Evolutionary conservation across 23 red algal species (phyloP).

Genomic region (Cyanidiococcus yangmingshanensis): DNA sequence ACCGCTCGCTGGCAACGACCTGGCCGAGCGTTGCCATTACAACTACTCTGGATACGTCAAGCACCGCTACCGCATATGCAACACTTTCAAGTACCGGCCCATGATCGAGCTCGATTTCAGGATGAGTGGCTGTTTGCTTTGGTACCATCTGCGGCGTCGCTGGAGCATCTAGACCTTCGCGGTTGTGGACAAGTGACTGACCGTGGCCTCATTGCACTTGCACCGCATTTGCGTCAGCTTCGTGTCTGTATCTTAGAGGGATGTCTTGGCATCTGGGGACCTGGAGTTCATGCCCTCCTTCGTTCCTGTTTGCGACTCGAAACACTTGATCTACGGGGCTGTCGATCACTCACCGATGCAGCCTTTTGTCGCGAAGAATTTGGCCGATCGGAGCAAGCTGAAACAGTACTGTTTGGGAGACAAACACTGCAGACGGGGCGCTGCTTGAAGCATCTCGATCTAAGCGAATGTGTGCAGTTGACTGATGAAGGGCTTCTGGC

Average conservation of each 20-base stretch:
- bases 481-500: slow-evolving; percentile 12
- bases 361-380: not conserved
- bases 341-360: slow-evolving; percentile 11
- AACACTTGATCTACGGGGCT: not conserved
- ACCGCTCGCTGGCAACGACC: not conserved
- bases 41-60: no score
- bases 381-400: not conserved
- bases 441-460: slow-evolving; percentile 12
- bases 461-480: slow-evolving; percentile 3
- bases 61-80: not conserved
- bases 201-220: slow-evolving; percentile 7
- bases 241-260: not conserved
- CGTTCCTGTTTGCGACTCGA: not conserved
- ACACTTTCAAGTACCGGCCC: not conserved
- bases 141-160: not conserved
- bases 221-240: not conserved
- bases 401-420: no score
- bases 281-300: not conserved
- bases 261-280: not conserved
- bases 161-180: slow-evolving; percentile 7
- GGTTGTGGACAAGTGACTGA: slow-evolving; percentile 21
- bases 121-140: not conserved
- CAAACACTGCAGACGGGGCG: not conserved
- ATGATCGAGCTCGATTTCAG: not conserved
- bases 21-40: not conserved